Evolutionary conservation across 2,329 filamentous ascomycete species (phyloP).

Genomic region (Catunica adiposa): DNA sequence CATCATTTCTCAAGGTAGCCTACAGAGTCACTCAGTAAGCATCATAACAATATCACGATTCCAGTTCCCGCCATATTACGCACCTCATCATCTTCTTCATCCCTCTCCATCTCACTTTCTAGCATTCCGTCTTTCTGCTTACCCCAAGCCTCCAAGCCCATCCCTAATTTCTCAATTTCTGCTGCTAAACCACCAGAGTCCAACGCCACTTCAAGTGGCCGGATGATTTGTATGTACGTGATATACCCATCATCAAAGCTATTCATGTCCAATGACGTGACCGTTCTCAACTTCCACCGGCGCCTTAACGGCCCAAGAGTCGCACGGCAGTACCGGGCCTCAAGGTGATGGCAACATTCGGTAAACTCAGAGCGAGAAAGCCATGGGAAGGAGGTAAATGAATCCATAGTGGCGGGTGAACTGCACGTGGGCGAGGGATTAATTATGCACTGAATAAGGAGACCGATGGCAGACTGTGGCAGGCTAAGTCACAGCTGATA

Average conservation of each 20-base stretch:
- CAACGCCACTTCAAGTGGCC: constrained; percentile 30
- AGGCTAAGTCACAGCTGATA: no score
- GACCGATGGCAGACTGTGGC: no score
- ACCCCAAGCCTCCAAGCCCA: constrained; percentile 14
- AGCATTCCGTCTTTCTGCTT: constrained; percentile 15
- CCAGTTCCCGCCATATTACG: background rate
- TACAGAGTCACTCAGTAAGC: constrained; percentile 15
- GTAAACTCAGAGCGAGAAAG: constrained; percentile 46
- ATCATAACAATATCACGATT: background rate
- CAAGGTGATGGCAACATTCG: constrained; percentile 45
- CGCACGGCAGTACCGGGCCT: constrained; percentile 40
- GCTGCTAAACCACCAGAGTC: constrained; percentile 31
- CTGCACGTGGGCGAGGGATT: background rate
- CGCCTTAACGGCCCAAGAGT: constrained; percentile 37
- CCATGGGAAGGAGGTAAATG: constrained; percentile 41
- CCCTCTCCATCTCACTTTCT: constrained; percentile 33
- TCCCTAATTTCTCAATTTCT: constrained; percentile 29
- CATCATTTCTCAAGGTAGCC: constrained; percentile 4
- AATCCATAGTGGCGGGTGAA: constrained; percentile 19
- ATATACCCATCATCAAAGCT: constrained; percentile 28
- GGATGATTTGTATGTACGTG: constrained; percentile 41
- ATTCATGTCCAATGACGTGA: constrained; percentile 32
- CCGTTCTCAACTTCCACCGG: constrained; percentile 38
- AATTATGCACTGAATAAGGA: background rate
- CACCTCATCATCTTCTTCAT: constrained; percentile 37